Conservation (phyloP, 225 moss, liverwort and hornwort species). For the Climacium dendroides region DNA sequence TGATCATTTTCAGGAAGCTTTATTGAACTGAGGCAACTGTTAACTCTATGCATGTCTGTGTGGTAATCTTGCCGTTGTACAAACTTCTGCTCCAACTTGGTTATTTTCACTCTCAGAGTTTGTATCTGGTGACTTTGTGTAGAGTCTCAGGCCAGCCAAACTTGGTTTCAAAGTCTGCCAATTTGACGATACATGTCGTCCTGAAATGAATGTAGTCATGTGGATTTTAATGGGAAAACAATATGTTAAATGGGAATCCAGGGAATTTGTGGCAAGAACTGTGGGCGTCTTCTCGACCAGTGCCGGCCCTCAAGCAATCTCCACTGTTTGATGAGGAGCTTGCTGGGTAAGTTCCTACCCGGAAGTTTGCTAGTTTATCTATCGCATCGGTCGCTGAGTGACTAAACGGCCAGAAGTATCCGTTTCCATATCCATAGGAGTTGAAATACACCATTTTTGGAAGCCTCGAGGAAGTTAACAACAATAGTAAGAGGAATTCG, state of each 20-base stretch:
- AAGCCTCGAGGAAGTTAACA: not conserved
- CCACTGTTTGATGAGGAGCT: conserved; percentile 97
- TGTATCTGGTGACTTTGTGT: not conserved
- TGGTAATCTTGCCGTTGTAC: not conserved
- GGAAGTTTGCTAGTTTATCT: not conserved
- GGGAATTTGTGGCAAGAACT: conserved; percentile 96
- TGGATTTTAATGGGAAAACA: not conserved
- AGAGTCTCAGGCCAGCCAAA: not conserved
- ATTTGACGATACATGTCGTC: not conserved
- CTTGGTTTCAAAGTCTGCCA: not conserved
- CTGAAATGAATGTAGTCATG: not conserved
- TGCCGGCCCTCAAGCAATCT: conserved; percentile 87
- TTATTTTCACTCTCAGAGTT: not conserved
- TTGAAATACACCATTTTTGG: not conserved
- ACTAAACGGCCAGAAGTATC: not conserved
- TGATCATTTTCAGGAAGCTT: not conserved
- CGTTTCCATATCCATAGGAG: not conserved
- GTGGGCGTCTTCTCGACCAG: conserved; percentile 78
- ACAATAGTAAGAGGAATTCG: not conserved
- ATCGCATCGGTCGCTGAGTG: not conserved
- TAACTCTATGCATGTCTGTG: not conserved
- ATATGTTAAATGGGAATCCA: conserved; percentile 4
- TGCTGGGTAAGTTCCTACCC: conserved; percentile 46
- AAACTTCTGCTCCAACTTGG: not conserved
- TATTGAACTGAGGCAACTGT: not conserved